phyloP scores from a whole-genome alignment of 345 rosid genomes.

The Pistacia atlantica region DNA sequence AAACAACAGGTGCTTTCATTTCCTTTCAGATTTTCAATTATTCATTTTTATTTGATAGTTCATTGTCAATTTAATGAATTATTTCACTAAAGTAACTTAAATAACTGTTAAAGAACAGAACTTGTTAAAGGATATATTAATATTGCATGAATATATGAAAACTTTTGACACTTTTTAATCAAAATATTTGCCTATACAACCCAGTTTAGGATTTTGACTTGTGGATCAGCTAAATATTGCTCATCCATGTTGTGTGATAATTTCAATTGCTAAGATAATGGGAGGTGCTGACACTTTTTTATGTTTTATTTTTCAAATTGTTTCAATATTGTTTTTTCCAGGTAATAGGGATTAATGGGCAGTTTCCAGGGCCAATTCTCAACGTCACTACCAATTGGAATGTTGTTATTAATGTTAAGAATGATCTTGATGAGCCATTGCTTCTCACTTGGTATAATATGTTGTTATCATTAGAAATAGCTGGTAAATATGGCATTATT shows the following conservation, averaged over 20 bases:
- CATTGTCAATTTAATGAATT: neutral
- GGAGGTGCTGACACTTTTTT: neutral
- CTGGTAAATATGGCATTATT: neutral
- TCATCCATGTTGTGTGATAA: no score
- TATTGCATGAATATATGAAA: no score
- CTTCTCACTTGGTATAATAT: conserved; percentile 70
- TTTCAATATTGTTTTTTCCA: conserved; percentile 19
- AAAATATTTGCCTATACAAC: no score
- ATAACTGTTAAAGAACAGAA: neutral
- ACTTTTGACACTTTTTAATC: no score
- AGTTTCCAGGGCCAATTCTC: conserved; percentile 74
- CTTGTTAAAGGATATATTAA: neutral
- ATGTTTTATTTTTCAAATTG: no score
- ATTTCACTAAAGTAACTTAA: neutral
- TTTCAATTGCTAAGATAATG: neutral
- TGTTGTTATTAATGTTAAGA: conserved; percentile 67
- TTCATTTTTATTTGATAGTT: neutral
- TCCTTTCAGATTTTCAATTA: neutral
- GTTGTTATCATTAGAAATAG: neutral
- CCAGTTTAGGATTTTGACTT: no score
- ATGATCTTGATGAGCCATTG: conserved; percentile 69
- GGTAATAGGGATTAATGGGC: conserved; percentile 74
- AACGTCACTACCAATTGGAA: conserved; percentile 80
- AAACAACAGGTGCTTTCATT: conserved; percentile 62
- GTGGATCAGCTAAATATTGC: no score